Base-by-base conservation (phyloP, 805 yeast species). In the Myxozyma sirexii region DNA sequence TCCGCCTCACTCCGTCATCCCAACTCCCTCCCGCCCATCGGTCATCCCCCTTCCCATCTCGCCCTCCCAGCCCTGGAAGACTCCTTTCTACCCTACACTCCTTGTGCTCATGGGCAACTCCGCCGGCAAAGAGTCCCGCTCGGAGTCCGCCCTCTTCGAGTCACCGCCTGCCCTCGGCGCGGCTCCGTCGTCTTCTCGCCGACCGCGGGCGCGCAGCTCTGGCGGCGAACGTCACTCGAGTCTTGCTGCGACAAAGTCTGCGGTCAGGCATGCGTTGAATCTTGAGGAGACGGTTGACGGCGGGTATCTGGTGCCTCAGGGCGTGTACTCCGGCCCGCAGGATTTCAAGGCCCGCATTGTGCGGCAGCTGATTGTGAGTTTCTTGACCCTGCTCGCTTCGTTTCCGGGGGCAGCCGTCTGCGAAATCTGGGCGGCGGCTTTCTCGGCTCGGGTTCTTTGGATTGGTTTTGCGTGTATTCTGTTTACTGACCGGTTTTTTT, bases 291-390 rank as follows among this genome's bases (percentile, higher is more conserved):
- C 78, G 63, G 96, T 93, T 15, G 98, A 94, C 74, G 99, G 99
- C 19, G 99, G 99, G 1, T 91, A 77, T 70, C 75, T 93, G 64
- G 97, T 96, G 0, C 97, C 98, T 0, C 89, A 82, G 74, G 97
- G 97, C 1, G 88, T 88, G 33, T 93, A 93, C 74, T 82, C 85
- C 64, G 78, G 81, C 33, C 84, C 87, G 48, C 86, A 84, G 67
- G 96, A 89, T 71, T 93, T 84, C 75, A 82, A 87, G 68, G 81
- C 88, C 15, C 82, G 81, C 15, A 77, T 87, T 2, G 97, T 94
- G n/a, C 80, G 88, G 54, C 80, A 76, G 17, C 76, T 88, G 41
- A 87, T 93, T 23, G 69, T 69, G 57, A 37, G 70, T 54, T 19
- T 12, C 19, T 35, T n/a, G n/a, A n/a, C n/a, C n/a, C n/a, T n/a